Conservation (phyloP, 2,329 filamentous ascomycete genomes). For the Fusarium camptoceras region DNA sequence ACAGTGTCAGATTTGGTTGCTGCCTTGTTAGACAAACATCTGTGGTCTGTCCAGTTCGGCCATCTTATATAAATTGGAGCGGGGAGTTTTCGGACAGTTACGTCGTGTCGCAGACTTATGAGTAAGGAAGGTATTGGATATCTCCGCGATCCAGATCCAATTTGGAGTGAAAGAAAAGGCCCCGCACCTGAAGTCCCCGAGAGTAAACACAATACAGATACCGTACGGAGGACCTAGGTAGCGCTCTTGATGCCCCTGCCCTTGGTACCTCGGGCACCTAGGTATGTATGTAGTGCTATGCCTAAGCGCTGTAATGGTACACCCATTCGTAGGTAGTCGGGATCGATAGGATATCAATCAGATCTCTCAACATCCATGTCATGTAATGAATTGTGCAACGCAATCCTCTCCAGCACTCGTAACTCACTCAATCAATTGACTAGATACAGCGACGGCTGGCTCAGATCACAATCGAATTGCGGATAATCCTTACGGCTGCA, state of each 20-base stretch:
- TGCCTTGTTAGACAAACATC: conserved; percentile 13
- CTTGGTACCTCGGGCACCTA: too few species aligned
- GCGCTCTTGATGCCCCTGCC: neutral
- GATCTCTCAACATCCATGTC: neutral
- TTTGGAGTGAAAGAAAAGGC: conserved; percentile 14
- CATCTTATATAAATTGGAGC: conserved; percentile 39
- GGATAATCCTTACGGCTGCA: conserved; percentile 50
- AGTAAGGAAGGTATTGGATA: conserved; percentile 15
- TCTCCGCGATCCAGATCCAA: conserved; percentile 16
- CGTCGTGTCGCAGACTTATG: conserved; percentile 21
- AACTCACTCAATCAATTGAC: conserved; percentile 35
- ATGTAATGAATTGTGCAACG: conserved; percentile 31
- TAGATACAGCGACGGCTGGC: conserved; percentile 16
- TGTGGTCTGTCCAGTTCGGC: neutral
- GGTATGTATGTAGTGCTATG: too few species aligned
- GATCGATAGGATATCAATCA: neutral
- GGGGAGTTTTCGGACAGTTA: conserved; percentile 52
- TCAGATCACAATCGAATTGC: conserved; percentile 47
- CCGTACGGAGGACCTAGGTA: too few species aligned
- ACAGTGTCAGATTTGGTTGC: conserved; percentile 9
- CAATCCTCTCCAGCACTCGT: conserved; percentile 46
- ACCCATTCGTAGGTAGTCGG: neutral
- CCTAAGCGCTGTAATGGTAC: too few species aligned
- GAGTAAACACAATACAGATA: neutral
- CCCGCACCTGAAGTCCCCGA: conserved; percentile 17